Conservation (phyloP, 257 asterid species). For the Catharanthus roseus region DNA sequence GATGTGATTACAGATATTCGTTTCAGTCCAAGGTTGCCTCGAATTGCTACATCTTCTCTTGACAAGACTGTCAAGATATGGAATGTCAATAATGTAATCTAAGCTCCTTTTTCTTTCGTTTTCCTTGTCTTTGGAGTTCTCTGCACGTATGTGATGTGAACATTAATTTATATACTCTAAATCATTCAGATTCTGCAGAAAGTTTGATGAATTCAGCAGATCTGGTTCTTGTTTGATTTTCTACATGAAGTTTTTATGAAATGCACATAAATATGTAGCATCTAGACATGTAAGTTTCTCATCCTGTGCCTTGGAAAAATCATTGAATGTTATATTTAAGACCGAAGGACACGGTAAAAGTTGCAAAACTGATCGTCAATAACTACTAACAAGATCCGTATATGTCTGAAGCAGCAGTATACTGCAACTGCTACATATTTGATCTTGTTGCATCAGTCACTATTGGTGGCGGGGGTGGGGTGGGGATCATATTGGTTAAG, state of each 20-base stretch:
- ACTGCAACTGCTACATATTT: not conserved
- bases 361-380: not conserved
- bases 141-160: not conserved
- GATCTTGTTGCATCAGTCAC: not conserved
- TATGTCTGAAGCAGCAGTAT: not conserved
- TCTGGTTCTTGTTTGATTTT: slow-evolving; percentile 3
- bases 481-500: too few species aligned
- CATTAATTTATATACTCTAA: not conserved
- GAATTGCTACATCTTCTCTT: slow-evolving; percentile 29
- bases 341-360: not conserved
- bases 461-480: too few species aligned
- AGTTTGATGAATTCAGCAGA: not conserved
- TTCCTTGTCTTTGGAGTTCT: not conserved
- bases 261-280: not conserved
- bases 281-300: not conserved
- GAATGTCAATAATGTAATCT: slow-evolving; percentile 29
- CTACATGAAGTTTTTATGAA: not conserved
- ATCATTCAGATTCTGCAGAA: not conserved
- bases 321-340: not conserved
- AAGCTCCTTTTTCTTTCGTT: not conserved
- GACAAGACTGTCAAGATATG: slow-evolving; percentile 36
- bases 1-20: slow-evolving; percentile 29
- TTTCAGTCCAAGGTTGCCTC: slow-evolving; percentile 29
- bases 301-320: not conserved
- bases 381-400: not conserved